phyloP scores from a whole-genome alignment of 73 alveolate genomes.

The Tetrahymena elliotti region DNA sequence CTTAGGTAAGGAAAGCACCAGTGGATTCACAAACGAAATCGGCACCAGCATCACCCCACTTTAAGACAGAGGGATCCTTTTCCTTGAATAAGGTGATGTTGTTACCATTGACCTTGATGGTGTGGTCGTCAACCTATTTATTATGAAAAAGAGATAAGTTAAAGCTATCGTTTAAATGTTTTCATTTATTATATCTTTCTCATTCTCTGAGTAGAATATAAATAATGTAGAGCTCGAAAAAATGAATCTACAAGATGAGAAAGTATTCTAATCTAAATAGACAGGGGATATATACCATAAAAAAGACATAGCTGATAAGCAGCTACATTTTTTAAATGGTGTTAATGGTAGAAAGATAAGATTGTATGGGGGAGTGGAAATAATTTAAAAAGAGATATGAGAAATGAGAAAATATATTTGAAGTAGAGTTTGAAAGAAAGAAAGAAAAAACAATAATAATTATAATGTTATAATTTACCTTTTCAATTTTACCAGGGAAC shows the following conservation, averaged over 20 bases:
- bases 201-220: no score
- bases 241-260: no score
- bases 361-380: no score
- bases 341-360: no score
- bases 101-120: conserved; percentile 77
- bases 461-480: not conserved
- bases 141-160: not conserved
- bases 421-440: not conserved
- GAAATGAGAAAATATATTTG: not conserved
- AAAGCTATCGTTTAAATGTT: not conserved
- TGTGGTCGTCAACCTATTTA: conserved; percentile 15
- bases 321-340: no score
- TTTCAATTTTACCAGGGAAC: conserved; percentile 33
- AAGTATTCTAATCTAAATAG: no score
- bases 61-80: conserved; percentile 73
- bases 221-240: no score
- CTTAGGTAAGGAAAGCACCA: conserved; percentile 82
- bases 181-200: not conserved
- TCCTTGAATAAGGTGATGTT: conserved; percentile 60
- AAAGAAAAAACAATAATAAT: not conserved
- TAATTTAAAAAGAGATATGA: not conserved
- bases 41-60: conserved; percentile 88
- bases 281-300: no score
- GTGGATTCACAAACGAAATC: conserved; percentile 90
- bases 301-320: no score